phyloP scores from a whole-genome alignment of 2,329 filamentous ascomycete genomes.

The Cadophora malorum region DNA sequence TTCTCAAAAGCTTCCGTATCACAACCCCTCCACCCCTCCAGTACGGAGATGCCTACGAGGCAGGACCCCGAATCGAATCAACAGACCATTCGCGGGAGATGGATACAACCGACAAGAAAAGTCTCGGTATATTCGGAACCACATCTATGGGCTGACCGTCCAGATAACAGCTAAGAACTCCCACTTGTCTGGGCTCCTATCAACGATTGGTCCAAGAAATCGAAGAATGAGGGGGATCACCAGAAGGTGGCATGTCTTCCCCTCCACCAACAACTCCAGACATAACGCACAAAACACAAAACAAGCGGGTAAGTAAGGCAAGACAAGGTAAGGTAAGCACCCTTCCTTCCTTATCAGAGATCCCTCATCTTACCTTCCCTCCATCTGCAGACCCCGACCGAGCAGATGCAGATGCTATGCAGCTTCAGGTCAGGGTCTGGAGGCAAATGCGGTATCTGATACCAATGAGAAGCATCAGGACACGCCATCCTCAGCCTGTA shows the following conservation, averaged over 20 bases:
- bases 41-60: background rate
- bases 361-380: background rate
- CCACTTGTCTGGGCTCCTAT: background rate
- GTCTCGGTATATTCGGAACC: slow-evolving; percentile 14
- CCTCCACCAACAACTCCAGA: background rate
- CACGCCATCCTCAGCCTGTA: slow-evolving; percentile 9
- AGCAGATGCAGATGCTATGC: background rate
- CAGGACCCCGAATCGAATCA: background rate
- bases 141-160: background rate
- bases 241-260: background rate
- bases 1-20: background rate
- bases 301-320: background rate
- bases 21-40: background rate
- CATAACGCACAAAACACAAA: background rate
- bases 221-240: background rate
- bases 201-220: background rate
- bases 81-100: background rate
- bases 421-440: background rate
- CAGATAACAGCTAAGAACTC: background rate
- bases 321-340: background rate
- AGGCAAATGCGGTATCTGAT: background rate
- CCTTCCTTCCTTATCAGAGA: background rate
- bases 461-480: background rate
- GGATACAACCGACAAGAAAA: background rate
- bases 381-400: background rate